Base-by-base conservation (phyloP, 805 yeast species). In the Teunomyces gatunensis region DNA sequence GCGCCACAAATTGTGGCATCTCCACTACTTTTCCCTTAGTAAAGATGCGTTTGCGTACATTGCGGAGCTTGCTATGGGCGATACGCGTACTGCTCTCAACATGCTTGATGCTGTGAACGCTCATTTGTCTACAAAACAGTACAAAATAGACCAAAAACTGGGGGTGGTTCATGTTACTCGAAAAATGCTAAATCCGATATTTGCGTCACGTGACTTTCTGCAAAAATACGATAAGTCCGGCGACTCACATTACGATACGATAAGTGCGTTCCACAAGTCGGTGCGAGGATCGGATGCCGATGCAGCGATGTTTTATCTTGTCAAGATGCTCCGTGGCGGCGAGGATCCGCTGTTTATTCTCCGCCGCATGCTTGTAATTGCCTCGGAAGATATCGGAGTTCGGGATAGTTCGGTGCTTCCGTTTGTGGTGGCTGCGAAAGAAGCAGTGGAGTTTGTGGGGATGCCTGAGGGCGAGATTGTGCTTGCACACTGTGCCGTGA, bases 181-280 rank as follows among this genome's bases (percentile, higher is more conserved):
- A 10, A 69, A 68, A 0, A 51, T 63, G 13, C 53, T 84, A 34
- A 71, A 78, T 44, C 75, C 73, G 2, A 51, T 73, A 18, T 63
- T 52, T 55, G 79, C 43, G 53, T 81, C 59, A 56, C 73, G 60
- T 67, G 81, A 60, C 53, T 73, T 65, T 47, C 75, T 69, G 42
- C 73, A 80, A 65, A 68, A 84, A 55, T 91, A 92, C 61, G 98
- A 94, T 64, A 75, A 88, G 41, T 83, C 81, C 29, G 97, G 97
- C 1, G 99, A 94, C 56, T 81, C 83, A 4, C 99, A 94, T 64
- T 94, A 94, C 64, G 99, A 94, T 63, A 81, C 96, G 1, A 94
- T 94, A 5, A 87, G 96, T 11, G 99, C 99, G 1, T 87, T 94
- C 54, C 99, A 94, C 68, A 94, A 94, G 60, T 80, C 96, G 0